These are phyloP conservation scores for Pythium phragmitis DNA, from an alignment of 352 stramenopile species.

Conservation along the genomic window DNA sequence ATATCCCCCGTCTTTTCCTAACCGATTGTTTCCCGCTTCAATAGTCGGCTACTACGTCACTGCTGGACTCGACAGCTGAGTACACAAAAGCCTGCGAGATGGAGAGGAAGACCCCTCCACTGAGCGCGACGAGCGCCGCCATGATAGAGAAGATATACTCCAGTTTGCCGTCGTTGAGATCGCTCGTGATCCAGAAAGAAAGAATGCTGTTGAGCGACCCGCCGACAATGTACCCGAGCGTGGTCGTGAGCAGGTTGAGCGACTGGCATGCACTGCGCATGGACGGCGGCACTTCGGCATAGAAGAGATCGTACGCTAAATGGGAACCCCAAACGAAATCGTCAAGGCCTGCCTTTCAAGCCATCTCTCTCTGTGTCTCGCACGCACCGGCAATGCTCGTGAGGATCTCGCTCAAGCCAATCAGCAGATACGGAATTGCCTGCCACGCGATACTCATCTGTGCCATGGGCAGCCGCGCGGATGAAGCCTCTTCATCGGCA, in stretches of 20 bases:
- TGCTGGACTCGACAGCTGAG: conserved; percentile 28
- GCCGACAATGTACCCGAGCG: conserved; percentile 82
- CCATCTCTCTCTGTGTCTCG: not conserved
- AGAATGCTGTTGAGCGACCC: conserved; percentile 83
- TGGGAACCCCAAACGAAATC: not conserved
- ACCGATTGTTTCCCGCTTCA: not conserved
- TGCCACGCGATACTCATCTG: conserved; percentile 88
- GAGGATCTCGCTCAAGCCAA: conserved; percentile 87
- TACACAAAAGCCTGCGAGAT: conserved; percentile 82
- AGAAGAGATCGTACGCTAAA: conserved; percentile 86
- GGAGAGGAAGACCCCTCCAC: conserved; percentile 54
- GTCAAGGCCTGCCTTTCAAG: not conserved
- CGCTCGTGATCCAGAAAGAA: conserved; percentile 87
- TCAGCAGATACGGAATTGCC: conserved; percentile 84
- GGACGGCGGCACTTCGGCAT: conserved; percentile 87
- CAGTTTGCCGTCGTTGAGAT: conserved; percentile 88
- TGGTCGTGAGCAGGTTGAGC: conserved; percentile 88
- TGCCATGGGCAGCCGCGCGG: conserved; percentile 58
- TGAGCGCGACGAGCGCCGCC: conserved; percentile 58
- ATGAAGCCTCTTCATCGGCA: conserved; percentile 40
- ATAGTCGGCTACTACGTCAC: not conserved
- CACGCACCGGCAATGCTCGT: conserved; percentile 82
- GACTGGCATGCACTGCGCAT: conserved; percentile 90
- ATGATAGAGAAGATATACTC: conserved; percentile 88
- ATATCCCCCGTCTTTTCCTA: not conserved